A percentile compares a stretch with the other conserved stretches of the same genome.
These are phyloP conservation scores for Hondaea fermentalgiana DNA, from an alignment of 108 stramenopile genomes.

Conservation along the genomic window DNA sequence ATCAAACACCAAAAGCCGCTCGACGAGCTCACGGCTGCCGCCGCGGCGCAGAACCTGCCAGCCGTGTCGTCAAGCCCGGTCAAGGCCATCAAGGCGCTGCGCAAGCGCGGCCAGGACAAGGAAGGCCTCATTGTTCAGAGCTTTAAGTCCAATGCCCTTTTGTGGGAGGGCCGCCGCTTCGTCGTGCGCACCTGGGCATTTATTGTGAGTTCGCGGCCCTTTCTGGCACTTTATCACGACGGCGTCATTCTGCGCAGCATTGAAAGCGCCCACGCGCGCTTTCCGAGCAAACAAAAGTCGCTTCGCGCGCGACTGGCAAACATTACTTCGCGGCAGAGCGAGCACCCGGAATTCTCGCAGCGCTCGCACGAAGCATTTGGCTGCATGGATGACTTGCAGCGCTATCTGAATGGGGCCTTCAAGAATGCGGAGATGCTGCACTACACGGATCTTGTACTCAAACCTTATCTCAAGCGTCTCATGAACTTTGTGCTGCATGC, in stretches of 20 bases:
- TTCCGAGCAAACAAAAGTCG: background rate
- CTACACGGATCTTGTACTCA: background rate
- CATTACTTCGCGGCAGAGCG: background rate
- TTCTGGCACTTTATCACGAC: background rate
- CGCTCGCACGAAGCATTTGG: background rate
- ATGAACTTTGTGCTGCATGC: slow-evolving; percentile 12
- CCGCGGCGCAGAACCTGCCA: background rate
- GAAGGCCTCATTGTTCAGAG: background rate
- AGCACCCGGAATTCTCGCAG: background rate
- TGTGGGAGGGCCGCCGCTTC: slow-evolving; percentile 9
- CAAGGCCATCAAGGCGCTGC: slow-evolving; percentile 3
- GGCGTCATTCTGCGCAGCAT: background rate
- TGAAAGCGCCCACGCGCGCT: background rate
- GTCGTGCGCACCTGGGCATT: slow-evolving; percentile 14
- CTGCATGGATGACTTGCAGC: slow-evolving; percentile 10
- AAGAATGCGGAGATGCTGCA: background rate
- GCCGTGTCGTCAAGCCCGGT: background rate
- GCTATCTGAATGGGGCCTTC: background rate
- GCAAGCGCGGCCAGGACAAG: slow-evolving; percentile 20
- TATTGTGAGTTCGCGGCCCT: background rate
- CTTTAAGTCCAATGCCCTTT: background rate
- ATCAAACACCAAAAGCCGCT: slow-evolving; percentile 7
- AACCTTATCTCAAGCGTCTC: background rate
- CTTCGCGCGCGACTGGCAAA: background rate
- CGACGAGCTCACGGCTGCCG: background rate